Evolutionary conservation across 2,329 filamentous ascomycete genomes (phyloP).

Genomic region (Hypocrella siamensis): DNA sequence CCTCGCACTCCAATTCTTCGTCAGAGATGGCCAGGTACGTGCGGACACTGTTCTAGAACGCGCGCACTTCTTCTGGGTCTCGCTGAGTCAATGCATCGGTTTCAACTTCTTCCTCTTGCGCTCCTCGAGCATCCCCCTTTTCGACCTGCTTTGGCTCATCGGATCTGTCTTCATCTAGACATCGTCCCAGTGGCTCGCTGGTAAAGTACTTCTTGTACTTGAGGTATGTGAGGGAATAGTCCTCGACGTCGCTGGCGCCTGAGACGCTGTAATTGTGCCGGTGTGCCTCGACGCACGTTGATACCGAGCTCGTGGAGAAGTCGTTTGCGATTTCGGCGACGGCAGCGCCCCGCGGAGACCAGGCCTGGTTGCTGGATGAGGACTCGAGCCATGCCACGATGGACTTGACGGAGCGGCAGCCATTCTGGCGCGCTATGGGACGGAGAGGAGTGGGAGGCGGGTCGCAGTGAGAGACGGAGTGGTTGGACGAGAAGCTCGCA

Average conservation of each 20-base stretch:
- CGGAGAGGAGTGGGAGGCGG: background rate
- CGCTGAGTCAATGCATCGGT: conserved; percentile 2
- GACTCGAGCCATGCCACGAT: conserved; percentile 17
- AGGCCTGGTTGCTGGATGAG: conserved; percentile 4
- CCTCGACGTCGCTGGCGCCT: conserved; percentile 9
- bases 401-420: conserved; percentile 12
- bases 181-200: conserved; percentile 13
- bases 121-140: background rate
- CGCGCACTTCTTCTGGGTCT: conserved; percentile 10
- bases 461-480: conserved; percentile 7
- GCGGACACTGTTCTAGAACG: conserved; percentile 17
- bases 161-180: conserved; percentile 10
- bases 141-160: background rate
- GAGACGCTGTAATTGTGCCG: background rate
- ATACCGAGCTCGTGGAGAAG: conserved; percentile 1
- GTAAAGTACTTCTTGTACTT: conserved; percentile 17
- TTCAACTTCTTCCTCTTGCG: no score
- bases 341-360: background rate
- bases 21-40: conserved; percentile 14
- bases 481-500: conserved; percentile 15
- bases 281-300: background rate
- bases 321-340: background rate
- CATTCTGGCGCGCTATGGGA: background rate
- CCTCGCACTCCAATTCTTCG: conserved; percentile 11
- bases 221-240: conserved; percentile 16